These are phyloP conservation scores for Flaveria bidentis DNA, from an alignment of 129 eudicot genomes.

Conservation along the genomic window DNA sequence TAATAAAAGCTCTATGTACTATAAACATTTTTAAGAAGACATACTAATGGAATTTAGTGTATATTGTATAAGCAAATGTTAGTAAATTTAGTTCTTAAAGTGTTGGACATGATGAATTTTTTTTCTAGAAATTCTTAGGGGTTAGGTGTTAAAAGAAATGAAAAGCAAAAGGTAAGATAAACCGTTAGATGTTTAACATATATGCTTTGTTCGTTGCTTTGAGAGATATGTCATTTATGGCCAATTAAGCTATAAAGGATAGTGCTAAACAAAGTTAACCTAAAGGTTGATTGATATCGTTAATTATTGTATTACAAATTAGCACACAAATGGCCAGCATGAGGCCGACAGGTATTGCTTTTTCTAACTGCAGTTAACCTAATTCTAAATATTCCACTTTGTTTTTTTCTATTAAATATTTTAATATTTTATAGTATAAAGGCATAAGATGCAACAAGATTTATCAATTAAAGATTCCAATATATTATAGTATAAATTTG, in stretches of 20 bases:
- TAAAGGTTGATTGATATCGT: not conserved
- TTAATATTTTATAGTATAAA: not conserved
- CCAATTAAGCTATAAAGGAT: not conserved
- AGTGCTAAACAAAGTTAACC: not conserved
- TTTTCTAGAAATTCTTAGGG: too few species aligned
- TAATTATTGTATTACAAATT: not conserved
- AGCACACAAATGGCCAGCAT: conserved; percentile 23
- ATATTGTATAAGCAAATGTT: too few species aligned
- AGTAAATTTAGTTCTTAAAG: too few species aligned
- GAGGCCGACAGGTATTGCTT: conserved; percentile 36
- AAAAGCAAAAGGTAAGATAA: not conserved
- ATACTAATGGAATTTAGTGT: too few species aligned
- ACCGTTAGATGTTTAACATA: not conserved
- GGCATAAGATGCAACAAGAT: not conserved
- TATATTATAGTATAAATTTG: not conserved
- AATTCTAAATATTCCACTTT: conserved; percentile 24
- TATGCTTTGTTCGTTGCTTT: conserved; percentile 18
- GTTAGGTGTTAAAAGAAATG: not conserved
- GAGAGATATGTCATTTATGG: not conserved
- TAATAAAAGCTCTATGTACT: too few species aligned
- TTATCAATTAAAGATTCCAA: not conserved
- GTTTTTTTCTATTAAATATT: not conserved
- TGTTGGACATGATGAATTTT: too few species aligned
- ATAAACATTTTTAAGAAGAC: too few species aligned
- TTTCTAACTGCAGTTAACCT: conserved; percentile 14